Evolutionary conservation across 1,139 yeast species (phyloP), one percentile per base, ranked within the genome.

Genomic region (Kurtzmaniella quercitrusa): DNA sequence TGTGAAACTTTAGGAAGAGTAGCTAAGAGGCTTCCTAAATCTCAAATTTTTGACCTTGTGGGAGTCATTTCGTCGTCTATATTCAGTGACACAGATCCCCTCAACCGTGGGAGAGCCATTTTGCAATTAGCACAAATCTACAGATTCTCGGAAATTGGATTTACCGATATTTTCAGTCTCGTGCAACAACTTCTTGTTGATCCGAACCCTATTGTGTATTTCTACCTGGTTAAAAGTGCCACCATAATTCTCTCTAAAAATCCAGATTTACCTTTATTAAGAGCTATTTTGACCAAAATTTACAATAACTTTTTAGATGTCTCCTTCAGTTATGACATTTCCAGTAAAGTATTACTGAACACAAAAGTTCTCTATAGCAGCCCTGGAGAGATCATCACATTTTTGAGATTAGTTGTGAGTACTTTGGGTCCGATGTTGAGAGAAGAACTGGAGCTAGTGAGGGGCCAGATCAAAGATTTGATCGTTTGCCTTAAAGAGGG

Each of bases 171-270:
- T 11, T 70, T 75, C 46, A 81, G 81, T 36, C 80, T 88, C 4
- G 59, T 83, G 9, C 62, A 73, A 15, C 84, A 87, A 18, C 68
- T 91, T 39, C 64, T 85, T 2, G 68, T 68, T 34, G 98, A 91
- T 62, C 94, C 96, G 0, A 93, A 91, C 57, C 96, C 96, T 0
- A 67, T 79, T 2, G 90, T 93, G 12, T 90, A 87, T 57, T 75
- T 78, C 46, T 85, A 88, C 72, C 75, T 94, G 0, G 59, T 90
- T 48, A 76, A 75, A 43, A 77, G 95, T 0, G 60, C 86, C 34
- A 62, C 75, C 2, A 66, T 75, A 6, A 64, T 86, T 12, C 70
- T 89, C 41, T 80, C 79, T 41, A 66, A 64, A 37, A 85, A 82
- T 44, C 58, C 79, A 40, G 78, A 80, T 10, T 73, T 79, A 44